Base-by-base conservation (phyloP, 192 early-diverging fungal genomes). In the Coemansia sp. region DNA sequence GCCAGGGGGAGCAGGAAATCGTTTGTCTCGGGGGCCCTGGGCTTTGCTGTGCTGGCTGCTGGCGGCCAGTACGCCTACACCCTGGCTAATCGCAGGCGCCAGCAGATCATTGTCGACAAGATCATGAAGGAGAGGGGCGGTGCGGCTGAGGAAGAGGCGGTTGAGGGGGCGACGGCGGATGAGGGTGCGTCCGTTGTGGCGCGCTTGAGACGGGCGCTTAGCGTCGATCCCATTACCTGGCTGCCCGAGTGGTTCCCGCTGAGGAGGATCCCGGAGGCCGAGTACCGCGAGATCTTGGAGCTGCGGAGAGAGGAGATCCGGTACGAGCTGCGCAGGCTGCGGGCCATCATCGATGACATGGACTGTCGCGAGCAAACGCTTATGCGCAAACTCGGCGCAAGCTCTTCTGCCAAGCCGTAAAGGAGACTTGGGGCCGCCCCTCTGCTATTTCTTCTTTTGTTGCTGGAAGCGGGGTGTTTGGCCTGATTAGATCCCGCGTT, bases 191-290 rank as follows among this genome's bases (percentile, higher is more conserved):
- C 65, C 36, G 7, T 67, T 19, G 52, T 61, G 8, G 60, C 65
- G 1, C 55, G 58, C 3, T 19, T 69, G 23, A 50, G 73, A 3
- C 61, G 63, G 11, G 56, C 45, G n/a, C 14, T 78, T 14, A 30
- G 29, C 42, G 58, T 55, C 14, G 73, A 81, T 45, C 69, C 68
- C 0, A 78, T 86, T 18, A 62, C 85, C 9, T 20, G 71, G 55
- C 73, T 85, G 39, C 85, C 85, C 18, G 63, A 71, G 18, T 86
- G 85, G 85, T 86, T 83, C 24, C 88, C 88, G 2, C 60, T 89
- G 24, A 83, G 85, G 25, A 67, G 84, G 32, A 67, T 88, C 39
- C 81, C 84, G 30, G 73, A 82, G 1, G 83, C 84, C 19, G 88
- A 89, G 27, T 89, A 89, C 64, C 82, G 85, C 30, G 59, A 64